Conservation (phyloP, 345 rosid genomes). For the Camelina laxa region DNA sequence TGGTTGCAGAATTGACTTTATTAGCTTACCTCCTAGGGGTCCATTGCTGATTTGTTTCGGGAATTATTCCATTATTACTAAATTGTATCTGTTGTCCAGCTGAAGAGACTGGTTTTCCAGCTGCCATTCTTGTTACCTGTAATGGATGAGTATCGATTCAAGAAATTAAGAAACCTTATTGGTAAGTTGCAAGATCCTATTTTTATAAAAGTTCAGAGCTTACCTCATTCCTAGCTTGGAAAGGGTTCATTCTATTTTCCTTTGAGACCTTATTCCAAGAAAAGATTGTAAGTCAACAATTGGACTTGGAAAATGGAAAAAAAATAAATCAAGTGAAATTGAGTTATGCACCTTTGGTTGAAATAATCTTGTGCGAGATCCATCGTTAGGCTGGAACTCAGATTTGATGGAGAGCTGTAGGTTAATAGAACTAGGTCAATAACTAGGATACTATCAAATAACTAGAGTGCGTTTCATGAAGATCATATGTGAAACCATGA, state of each 20-base stretch:
- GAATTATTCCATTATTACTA: conserved; percentile 41
- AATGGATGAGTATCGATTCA: conserved; percentile 1
- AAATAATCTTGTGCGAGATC: conserved; percentile 50
- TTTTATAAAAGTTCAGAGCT: conserved; percentile 12
- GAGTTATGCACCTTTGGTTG: conserved; percentile 61
- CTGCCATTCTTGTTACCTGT: conserved; percentile 46
- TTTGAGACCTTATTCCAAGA: conserved; percentile 75
- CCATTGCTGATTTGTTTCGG: conserved; percentile 52
- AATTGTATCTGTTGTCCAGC: conserved; percentile 51
- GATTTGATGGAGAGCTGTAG: conserved; percentile 70
- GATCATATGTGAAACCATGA: neutral
- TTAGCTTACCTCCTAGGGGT: conserved; percentile 50
- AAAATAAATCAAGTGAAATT: neutral
- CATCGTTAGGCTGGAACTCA: conserved; percentile 58
- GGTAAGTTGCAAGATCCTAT: neutral
- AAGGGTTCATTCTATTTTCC: conserved; percentile 72
- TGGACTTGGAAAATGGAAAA: conserved; percentile 20
- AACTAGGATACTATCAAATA: neutral
- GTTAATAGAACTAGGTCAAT: conserved; percentile 9
- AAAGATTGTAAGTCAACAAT: conserved; percentile 45
- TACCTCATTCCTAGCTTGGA: conserved; percentile 72
- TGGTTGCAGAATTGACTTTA: neutral
- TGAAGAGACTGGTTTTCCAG: conserved; percentile 45
- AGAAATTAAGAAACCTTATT: neutral
- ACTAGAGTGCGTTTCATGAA: neutral